A percentile compares a stretch with the other conserved stretches of the same genome.
Evolutionary conservation across 2,329 filamentous ascomycete genomes (phyloP).

Genomic region (Fusarium luffae): DNA sequence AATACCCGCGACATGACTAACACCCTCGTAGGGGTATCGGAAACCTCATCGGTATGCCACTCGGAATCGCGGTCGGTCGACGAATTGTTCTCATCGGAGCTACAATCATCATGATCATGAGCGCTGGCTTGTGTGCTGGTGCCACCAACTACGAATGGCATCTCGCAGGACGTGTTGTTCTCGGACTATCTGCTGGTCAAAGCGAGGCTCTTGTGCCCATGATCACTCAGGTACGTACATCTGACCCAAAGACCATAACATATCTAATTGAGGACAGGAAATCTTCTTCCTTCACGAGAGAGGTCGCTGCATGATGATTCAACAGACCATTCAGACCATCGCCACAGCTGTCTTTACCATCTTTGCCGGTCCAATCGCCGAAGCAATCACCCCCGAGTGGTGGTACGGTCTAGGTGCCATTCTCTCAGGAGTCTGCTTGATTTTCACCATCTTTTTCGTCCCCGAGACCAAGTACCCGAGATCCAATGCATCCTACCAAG

Average conservation of each 20-base stretch:
- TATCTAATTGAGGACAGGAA: slow-evolving; percentile 13
- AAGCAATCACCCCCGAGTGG: slow-evolving; percentile 14
- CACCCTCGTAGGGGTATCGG: slow-evolving; percentile 24
- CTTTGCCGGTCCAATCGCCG: slow-evolving; percentile 17
- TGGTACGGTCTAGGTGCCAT: slow-evolving; percentile 20
- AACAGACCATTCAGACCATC: slow-evolving; percentile 38
- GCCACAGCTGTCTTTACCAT: slow-evolving; percentile 23
- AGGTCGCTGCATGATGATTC: slow-evolving; percentile 36
- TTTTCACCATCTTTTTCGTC: slow-evolving; percentile 18
- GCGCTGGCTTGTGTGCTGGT: slow-evolving; percentile 30
- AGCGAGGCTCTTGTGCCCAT: slow-evolving; percentile 31
- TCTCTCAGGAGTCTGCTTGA: slow-evolving; percentile 5
- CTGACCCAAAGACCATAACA: too few relatives aligned
- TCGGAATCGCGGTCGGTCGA: slow-evolving; percentile 37
- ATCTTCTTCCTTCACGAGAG: slow-evolving; percentile 40
- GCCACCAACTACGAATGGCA: slow-evolving; percentile 40
- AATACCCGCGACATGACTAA: background rate
- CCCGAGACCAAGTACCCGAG: slow-evolving; percentile 21
- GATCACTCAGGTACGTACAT: slow-evolving; percentile 13
- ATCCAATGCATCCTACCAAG: slow-evolving; percentile 12
- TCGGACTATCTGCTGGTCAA: slow-evolving; percentile 36
- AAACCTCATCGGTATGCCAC: slow-evolving; percentile 39
- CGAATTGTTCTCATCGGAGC: slow-evolving; percentile 37
- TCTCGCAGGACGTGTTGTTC: slow-evolving; percentile 28
- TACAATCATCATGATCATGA: slow-evolving; percentile 37